Percentiles rank a stretch among this genome's conserved stretches.
phyloP scores from a whole-genome alignment of 1,284 basidiomycete genomes.

The Ceratobasidium sp. region DNA sequence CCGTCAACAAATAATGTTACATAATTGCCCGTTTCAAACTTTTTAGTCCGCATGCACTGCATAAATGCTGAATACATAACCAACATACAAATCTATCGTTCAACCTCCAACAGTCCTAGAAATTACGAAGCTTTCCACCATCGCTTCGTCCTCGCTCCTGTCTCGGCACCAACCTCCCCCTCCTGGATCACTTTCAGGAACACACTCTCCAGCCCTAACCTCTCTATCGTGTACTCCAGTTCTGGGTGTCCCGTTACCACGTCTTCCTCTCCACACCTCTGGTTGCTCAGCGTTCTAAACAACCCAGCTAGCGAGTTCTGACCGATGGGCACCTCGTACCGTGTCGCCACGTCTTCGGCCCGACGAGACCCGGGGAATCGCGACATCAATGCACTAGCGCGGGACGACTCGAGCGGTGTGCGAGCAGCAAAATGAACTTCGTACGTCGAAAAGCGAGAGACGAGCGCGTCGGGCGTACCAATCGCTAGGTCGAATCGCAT shows the following conservation, averaged over 20 bases:
- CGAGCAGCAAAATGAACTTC: conserved; percentile 82
- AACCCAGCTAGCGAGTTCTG: conserved; percentile 45
- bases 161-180: conserved; percentile 6
- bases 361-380: conserved; percentile 72
- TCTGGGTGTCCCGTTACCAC: conserved; percentile 62
- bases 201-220: conserved; percentile 75
- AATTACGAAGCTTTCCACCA: conserved; percentile 39
- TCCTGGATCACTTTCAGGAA: conserved; percentile 77
- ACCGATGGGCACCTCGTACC: conserved; percentile 77
- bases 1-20: too few relatives aligned
- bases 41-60: too few relatives aligned
- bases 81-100: neutral
- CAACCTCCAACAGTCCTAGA: neutral
- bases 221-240: conserved; percentile 75
- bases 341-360: conserved; percentile 80
- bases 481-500: conserved; percentile 60
- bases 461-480: conserved; percentile 74
- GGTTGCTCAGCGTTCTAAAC: conserved; percentile 43
- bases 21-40: too few relatives aligned
- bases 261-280: neutral
- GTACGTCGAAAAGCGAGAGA: conserved; percentile 75
- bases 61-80: neutral
- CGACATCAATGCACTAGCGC: conserved; percentile 70
- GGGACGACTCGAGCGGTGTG: conserved; percentile 68
- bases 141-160: neutral